Conservation (phyloP, 352 stramenopile species). For the Peronospora farinosa region DNA sequence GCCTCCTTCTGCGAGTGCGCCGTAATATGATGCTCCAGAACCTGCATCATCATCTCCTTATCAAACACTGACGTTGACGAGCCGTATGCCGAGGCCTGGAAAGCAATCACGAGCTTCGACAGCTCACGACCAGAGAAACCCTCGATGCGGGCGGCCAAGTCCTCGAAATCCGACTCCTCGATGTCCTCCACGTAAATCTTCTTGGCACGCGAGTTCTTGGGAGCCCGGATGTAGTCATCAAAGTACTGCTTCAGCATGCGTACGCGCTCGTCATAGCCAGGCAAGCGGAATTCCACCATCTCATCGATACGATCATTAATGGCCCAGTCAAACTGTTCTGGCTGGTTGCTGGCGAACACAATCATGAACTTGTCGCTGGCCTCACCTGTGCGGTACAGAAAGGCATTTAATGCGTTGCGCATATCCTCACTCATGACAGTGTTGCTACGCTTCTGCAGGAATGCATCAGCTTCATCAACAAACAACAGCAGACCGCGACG, state of each 20-base stretch:
- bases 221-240: conserved; percentile 92
- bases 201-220: conserved; percentile 82
- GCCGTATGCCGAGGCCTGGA: conserved; percentile 97
- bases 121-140: conserved; percentile 98
- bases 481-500: conserved; percentile 95
- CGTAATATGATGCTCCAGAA: conserved; percentile 91
- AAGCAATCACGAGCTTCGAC: conserved; percentile 98
- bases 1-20: conserved; percentile 91
- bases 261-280: conserved; percentile 90
- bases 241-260: conserved; percentile 98
- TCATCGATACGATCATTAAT: conserved; percentile 99
- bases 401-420: conserved; percentile 98
- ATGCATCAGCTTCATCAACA: conserved; percentile 99
- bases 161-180: conserved; percentile 88
- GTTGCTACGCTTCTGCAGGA: conserved; percentile 95
- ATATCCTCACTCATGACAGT: conserved; percentile 94
- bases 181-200: conserved; percentile 90
- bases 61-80: conserved; percentile 91
- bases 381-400: conserved; percentile 97
- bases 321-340: conserved; percentile 97
- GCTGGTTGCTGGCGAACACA: conserved; percentile 98
- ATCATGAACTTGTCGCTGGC: conserved; percentile 99
- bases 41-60: conserved; percentile 90
- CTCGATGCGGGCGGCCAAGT: conserved; percentile 89
- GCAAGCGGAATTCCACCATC: conserved; percentile 96